Evolutionary conservation across 208 protist species (phyloP).

Genomic region (Crithidia bombi): DNA sequence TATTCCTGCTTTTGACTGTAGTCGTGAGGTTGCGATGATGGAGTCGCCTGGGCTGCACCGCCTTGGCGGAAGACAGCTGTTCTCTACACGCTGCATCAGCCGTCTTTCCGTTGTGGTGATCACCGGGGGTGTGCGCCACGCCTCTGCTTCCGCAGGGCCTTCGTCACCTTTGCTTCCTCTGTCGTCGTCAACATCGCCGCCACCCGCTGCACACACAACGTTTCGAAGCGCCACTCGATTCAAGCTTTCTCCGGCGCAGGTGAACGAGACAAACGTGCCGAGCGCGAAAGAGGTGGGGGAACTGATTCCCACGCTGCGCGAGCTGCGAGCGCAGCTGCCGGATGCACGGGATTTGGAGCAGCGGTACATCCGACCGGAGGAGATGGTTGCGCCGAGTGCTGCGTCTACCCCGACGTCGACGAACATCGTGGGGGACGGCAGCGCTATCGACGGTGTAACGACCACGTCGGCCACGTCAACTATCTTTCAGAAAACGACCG

Average conservation of each 20-base stretch:
- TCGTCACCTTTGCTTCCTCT: too few species aligned
- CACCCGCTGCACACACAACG: background rate
- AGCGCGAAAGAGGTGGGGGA: conserved; percentile 52
- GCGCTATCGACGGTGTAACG: background rate
- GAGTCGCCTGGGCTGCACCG: too few species aligned
- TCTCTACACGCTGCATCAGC: too few species aligned
- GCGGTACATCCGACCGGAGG: conserved; percentile 37
- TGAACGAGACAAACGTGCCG: conserved; percentile 72
- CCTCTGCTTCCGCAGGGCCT: too few species aligned
- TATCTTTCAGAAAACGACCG: conserved; percentile 41
- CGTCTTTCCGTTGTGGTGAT: too few species aligned
- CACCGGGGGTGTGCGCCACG: too few species aligned
- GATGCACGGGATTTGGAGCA: conserved; percentile 58
- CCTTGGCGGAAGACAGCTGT: too few species aligned
- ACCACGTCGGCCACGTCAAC: background rate
- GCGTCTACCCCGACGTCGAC: background rate
- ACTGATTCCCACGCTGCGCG: conserved; percentile 58
- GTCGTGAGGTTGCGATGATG: too few species aligned
- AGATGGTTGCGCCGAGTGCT: too few species aligned
- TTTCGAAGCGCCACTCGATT: conserved; percentile 54
- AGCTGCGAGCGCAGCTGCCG: conserved; percentile 63
- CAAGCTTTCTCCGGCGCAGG: conserved; percentile 45
- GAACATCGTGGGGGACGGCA: background rate
- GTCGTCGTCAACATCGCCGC: background rate
- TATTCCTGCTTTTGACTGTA: too few species aligned